A percentile compares a stretch with the other conserved stretches of the same genome.
Conservation (phyloP, 2,329 filamentous ascomycete species). For the Stylonectria norvegica region DNA sequence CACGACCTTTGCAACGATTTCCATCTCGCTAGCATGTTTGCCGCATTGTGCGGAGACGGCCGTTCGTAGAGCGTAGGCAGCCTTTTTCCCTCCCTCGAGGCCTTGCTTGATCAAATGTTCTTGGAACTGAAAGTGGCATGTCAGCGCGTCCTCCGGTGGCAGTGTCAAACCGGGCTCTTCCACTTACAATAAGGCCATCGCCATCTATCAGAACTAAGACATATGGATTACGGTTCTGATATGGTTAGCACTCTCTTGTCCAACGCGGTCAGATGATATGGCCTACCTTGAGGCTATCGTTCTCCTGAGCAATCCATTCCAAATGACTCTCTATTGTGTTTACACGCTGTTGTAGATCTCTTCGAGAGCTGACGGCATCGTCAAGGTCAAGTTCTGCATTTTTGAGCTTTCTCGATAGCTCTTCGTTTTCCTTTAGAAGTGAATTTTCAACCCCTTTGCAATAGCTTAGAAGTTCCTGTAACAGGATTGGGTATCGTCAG, state of each 20-base stretch:
- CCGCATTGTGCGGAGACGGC: slow-evolving; percentile 47
- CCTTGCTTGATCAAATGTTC: slow-evolving; percentile 53
- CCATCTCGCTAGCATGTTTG: slow-evolving; percentile 43
- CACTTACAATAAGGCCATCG: slow-evolving; percentile 55
- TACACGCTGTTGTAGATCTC: slow-evolving; percentile 49
- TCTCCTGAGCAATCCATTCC: slow-evolving; percentile 35
- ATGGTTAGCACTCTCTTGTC: slow-evolving; percentile 13
- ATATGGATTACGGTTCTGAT: slow-evolving; percentile 55
- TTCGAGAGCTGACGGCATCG: slow-evolving; percentile 45
- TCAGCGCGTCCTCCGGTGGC: slow-evolving; percentile 5
- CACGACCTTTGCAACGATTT: slow-evolving; percentile 55
- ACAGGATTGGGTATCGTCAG: background rate
- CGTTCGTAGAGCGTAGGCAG: slow-evolving; percentile 47
- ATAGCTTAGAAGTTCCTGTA: slow-evolving; percentile 32
- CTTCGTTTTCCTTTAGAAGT: slow-evolving; percentile 43
- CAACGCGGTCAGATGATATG: background rate
- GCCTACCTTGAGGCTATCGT: slow-evolving; percentile 46
- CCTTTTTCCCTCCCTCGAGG: slow-evolving; percentile 51
- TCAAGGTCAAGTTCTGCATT: slow-evolving; percentile 49
- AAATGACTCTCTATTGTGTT: slow-evolving; percentile 37
- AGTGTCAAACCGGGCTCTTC: slow-evolving; percentile 4
- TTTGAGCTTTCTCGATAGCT: slow-evolving; percentile 39
- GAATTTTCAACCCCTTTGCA: slow-evolving; percentile 41
- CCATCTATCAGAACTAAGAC: slow-evolving; percentile 61
- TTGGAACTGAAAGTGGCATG: slow-evolving; percentile 48